These are phyloP conservation scores for Solanum aculeatissimum DNA, from an alignment of 305 asterid genomes.

Conservation along the genomic window DNA sequence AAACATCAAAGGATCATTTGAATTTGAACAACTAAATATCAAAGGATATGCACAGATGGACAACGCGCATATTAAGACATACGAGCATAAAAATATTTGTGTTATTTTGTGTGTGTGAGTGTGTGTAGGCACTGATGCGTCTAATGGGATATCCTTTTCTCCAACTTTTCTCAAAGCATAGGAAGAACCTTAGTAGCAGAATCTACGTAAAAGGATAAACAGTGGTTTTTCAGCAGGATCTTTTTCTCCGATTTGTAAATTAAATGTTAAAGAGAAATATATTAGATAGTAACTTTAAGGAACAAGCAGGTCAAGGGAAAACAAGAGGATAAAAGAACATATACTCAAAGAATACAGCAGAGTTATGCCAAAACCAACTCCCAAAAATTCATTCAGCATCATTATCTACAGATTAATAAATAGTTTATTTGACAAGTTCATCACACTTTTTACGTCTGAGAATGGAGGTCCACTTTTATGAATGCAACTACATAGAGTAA, in stretches of 20 bases:
- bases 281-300: background rate
- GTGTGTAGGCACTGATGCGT: background rate
- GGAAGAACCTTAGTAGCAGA: background rate
- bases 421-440: background rate
- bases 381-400: background rate
- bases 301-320: background rate
- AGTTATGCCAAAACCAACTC: background rate
- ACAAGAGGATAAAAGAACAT: background rate
- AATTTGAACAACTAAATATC: background rate
- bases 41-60: background rate
- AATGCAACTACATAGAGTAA: background rate
- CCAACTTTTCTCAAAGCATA: background rate
- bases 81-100: background rate
- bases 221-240: background rate
- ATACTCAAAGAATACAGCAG: background rate
- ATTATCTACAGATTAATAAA: background rate
- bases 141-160: background rate
- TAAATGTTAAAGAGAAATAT: background rate
- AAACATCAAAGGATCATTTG: constrained; percentile 3
- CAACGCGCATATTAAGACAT: background rate
- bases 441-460: background rate
- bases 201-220: background rate
- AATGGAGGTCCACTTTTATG: background rate
- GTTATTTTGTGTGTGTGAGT: background rate
- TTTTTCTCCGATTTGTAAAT: background rate